These are phyloP conservation scores for Prunus campanulata DNA, from an alignment of 306 rosid genomes.

Conservation along the genomic window DNA sequence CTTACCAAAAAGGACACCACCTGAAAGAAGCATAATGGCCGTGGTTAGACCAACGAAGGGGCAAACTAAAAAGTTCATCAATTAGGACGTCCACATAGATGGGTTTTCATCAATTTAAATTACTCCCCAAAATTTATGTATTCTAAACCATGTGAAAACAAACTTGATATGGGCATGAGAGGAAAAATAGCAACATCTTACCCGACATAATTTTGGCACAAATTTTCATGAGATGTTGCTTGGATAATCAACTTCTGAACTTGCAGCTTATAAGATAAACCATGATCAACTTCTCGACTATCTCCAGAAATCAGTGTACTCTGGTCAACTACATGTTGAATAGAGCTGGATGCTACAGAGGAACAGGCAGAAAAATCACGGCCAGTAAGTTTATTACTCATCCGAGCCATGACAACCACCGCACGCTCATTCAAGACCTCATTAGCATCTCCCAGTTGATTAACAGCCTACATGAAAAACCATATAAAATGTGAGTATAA, in stretches of 20 bases:
- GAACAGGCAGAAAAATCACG: conserved; percentile 81
- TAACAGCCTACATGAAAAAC: conserved; percentile 65
- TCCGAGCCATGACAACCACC: conserved; percentile 96
- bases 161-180: not conserved
- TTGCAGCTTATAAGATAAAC: conserved; percentile 82
- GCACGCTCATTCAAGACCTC: conserved; percentile 98
- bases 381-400: conserved; percentile 97
- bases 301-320: conserved; percentile 74
- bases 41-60: not conserved
- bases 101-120: not conserved
- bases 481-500: conserved; percentile 28
- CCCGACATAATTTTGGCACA: conserved; percentile 99
- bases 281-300: conserved; percentile 82
- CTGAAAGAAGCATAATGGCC: conserved; percentile 38
- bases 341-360: conserved; percentile 49
- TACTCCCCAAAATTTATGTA: not conserved
- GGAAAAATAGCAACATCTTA: conserved; percentile 36
- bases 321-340: conserved; percentile 63
- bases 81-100: not conserved
- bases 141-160: not conserved
- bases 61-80: not conserved
- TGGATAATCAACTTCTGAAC: conserved; percentile 83
- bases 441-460: conserved; percentile 97
- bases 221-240: conserved; percentile 84
- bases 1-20: conserved; percentile 98